Conservation (phyloP, 768 basidiomycete genomes). For the Xerocomellus amylosporus region DNA sequence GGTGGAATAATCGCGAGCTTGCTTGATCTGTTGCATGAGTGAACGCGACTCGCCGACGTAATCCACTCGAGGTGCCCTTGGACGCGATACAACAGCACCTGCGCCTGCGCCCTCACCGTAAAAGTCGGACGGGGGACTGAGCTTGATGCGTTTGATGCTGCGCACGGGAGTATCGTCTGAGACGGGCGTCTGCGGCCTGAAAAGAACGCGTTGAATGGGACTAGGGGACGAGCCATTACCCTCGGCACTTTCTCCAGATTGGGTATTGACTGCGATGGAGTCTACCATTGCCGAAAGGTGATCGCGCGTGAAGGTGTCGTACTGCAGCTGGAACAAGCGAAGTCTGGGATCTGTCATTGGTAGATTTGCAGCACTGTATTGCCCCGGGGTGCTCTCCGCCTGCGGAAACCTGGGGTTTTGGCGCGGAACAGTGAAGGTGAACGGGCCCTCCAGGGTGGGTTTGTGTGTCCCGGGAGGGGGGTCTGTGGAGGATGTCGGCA, state of each 20-base stretch:
- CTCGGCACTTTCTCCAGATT: constrained; percentile 53
- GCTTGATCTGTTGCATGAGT: constrained; percentile 78
- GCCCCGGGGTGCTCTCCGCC: constrained; percentile 59
- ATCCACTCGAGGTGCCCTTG: constrained; percentile 50
- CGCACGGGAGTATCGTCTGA: constrained; percentile 52
- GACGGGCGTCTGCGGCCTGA: constrained; percentile 45
- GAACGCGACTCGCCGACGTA: constrained; percentile 76
- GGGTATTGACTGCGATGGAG: constrained; percentile 82
- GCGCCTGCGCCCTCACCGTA: constrained; percentile 50
- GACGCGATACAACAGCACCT: constrained; percentile 48
- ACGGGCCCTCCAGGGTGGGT: constrained; percentile 53
- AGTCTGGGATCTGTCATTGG: constrained; percentile 69
- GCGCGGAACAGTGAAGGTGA: constrained; percentile 72
- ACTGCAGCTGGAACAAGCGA: constrained; percentile 88
- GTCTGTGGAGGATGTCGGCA: constrained; percentile 9
- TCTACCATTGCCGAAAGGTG: constrained; percentile 94
- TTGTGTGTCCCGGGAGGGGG: constrained; percentile 39
- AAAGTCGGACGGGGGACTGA: constrained; percentile 65
- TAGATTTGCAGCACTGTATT: constrained; percentile 23
- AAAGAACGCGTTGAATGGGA: constrained; percentile 40
- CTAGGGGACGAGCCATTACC: constrained; percentile 44
- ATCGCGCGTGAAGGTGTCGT: constrained; percentile 94
- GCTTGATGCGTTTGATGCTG: constrained; percentile 76
- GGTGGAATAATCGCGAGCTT: constrained; percentile 74
- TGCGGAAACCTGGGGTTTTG: constrained; percentile 42